Base-by-base conservation (phyloP, 192 early-diverging fungal species). In the Phlyctochytrium arcticum region DNA sequence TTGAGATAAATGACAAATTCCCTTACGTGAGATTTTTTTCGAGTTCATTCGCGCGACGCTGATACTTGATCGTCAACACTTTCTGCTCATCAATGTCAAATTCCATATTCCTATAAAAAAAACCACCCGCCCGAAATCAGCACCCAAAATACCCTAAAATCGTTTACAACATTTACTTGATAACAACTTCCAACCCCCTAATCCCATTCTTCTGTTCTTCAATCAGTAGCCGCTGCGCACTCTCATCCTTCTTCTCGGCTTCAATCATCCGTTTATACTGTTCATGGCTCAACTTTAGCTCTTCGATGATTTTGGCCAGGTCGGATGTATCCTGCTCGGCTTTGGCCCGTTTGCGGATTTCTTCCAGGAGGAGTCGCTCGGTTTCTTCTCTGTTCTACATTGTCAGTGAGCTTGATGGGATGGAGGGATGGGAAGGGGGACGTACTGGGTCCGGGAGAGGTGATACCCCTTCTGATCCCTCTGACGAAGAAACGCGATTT, bases 21-120 rank as follows among this genome's bases (percentile, higher is more conserved):
- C n/a, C 63, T 31, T 67, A 81, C 77, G 50, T 60, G 55, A 78
- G 63, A 2, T 46, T 51, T 48, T 59, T 68, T 46, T 75, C 75
- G 23, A 83, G 48, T 7, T 67, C 60, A 8, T 74, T 74, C 26
- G 62, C 70, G 31, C 57, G 56, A 9, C 74, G 61, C 33, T 72
- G 48, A 31, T 62, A 67, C 49, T 76, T 78, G 7, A 79, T 57
- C 5, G 70, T 55, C 30, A 54, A 35, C 21, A 83, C 81, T 62
- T 58, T 19, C 44, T 82, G 65, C 61, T 80, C 78, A 49, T 82
- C 81, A 9, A 81, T 54, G 23, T 76, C 72, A 39, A 81, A 83
- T 23, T 74, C 64, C 15, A 67, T 24, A 46, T 83, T 56, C 36
- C 81, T 83, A 48, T 21, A 37, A 17, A 17, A 10, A n/a, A n/a